phyloP scores from a whole-genome alignment of 2,329 filamentous ascomycete species.

The Cladosporium phlei region DNA sequence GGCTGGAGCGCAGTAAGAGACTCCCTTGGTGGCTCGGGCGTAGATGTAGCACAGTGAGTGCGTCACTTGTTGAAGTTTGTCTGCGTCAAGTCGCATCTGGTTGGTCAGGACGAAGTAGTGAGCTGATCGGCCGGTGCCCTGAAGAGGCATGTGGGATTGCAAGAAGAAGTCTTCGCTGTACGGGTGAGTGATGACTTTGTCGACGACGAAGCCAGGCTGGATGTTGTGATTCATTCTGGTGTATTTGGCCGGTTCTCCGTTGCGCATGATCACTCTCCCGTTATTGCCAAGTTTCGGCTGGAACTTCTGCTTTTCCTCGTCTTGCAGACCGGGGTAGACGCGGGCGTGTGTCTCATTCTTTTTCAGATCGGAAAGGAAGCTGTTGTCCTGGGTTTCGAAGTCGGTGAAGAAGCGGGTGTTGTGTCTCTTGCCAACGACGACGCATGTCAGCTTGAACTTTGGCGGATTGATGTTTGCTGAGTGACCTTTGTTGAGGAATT shows the following conservation, averaged over 20 bases:
- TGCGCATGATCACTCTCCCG: too few relatives aligned
- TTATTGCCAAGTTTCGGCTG: background rate
- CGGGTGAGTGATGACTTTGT: constrained; percentile 15
- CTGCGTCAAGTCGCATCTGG: constrained; percentile 1
- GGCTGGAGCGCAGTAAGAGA: constrained; percentile 33
- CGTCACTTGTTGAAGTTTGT: constrained; percentile 9
- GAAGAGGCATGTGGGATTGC: constrained; percentile 38
- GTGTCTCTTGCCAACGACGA: constrained; percentile 40
- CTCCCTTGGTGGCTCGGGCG: constrained; percentile 25
- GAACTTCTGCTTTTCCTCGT: background rate
- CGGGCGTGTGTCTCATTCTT: rapidly evolving
- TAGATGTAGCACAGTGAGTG: constrained; percentile 31
- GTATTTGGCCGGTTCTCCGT: too few relatives aligned
- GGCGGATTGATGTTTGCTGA: background rate
- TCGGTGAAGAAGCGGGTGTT: constrained; percentile 37
- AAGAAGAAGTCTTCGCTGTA: constrained; percentile 20
- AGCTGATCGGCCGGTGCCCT: constrained; percentile 73
- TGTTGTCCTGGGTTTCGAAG: background rate
- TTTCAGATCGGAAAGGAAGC: background rate
- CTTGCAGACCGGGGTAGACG: background rate
- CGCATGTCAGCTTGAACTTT: constrained; percentile 23
- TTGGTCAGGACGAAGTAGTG: constrained; percentile 61
- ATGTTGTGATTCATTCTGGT: constrained; percentile 12
- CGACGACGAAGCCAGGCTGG: constrained; percentile 17
- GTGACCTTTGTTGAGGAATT: constrained; percentile 5